These are phyloP conservation scores for Triticum turgidum DNA, from an alignment of 176 grass and related monocot species.

Conservation along the genomic window DNA sequence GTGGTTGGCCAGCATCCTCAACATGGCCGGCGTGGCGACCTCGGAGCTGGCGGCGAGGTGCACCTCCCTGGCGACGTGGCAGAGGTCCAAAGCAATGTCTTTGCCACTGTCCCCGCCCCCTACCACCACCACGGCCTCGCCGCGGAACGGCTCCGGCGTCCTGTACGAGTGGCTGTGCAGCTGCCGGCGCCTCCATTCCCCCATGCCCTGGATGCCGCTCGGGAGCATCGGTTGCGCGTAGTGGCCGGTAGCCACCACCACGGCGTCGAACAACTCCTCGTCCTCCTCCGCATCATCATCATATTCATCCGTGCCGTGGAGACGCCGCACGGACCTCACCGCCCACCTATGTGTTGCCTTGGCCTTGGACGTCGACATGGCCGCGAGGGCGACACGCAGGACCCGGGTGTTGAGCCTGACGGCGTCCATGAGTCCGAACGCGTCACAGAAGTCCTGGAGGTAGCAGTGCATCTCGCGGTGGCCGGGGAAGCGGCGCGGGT, in stretches of 20 bases:
- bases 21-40: not conserved
- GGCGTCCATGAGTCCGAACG: not conserved
- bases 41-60: not conserved
- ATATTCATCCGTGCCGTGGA: not conserved
- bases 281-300: no score
- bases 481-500: not conserved
- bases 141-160: not conserved
- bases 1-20: not conserved
- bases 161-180: conserved; percentile 1
- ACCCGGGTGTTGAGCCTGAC: conserved; percentile 3
- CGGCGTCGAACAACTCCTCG: not conserved
- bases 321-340: not conserved
- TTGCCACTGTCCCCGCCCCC: not conserved
- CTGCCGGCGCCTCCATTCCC: not conserved
- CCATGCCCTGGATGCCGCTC: not conserved
- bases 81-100: not conserved
- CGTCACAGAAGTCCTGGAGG: not conserved
- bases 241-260: not conserved
- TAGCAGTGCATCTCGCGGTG: not conserved
- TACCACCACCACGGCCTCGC: not conserved
- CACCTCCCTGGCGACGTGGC: not conserved
- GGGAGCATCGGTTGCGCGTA: not conserved
- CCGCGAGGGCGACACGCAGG: not conserved
- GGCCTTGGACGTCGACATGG: not conserved
- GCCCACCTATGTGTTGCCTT: not conserved